These are phyloP conservation scores for Nemania diffusa DNA, from an alignment of 2,329 filamentous ascomycete species.

Conservation along the genomic window DNA sequence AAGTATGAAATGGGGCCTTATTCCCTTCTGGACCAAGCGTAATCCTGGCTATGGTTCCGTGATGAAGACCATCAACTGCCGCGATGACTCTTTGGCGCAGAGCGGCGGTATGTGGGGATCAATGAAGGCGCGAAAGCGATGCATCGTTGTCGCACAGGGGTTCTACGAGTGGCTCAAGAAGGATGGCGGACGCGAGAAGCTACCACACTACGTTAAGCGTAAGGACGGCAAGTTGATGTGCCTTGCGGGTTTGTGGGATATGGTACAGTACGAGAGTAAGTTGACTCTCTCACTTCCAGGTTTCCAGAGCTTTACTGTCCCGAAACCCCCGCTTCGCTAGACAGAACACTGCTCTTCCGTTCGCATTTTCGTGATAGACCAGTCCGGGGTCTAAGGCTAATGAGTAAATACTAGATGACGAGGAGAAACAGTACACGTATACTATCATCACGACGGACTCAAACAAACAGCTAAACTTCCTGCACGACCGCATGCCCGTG, in stretches of 20 bases:
- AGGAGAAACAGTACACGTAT: slow-evolving; percentile 83
- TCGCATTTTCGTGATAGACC: background rate
- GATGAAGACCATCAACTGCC: slow-evolving; percentile 94
- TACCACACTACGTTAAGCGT: slow-evolving; percentile 85
- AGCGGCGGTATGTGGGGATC: slow-evolving; percentile 87
- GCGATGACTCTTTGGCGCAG: slow-evolving; percentile 83
- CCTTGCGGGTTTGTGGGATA: slow-evolving; percentile 93
- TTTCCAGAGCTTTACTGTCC: background rate
- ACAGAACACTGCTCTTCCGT: background rate
- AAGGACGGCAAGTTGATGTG: slow-evolving; percentile 87
- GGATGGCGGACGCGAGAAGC: slow-evolving; percentile 74
- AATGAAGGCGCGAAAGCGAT: slow-evolving; percentile 91
- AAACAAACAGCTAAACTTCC: slow-evolving; percentile 82
- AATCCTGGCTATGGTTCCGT: slow-evolving; percentile 80
- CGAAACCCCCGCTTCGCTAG: background rate
- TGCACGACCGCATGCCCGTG: slow-evolving; percentile 97
- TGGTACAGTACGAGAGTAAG: slow-evolving; percentile 79
- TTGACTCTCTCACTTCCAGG: background rate
- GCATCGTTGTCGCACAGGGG: slow-evolving; percentile 87
- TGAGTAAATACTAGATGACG: slow-evolving; percentile 52
- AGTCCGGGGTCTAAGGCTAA: background rate
- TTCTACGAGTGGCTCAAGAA: slow-evolving; percentile 98
- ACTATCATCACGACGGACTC: slow-evolving; percentile 93
- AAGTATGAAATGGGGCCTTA: slow-evolving; percentile 93
- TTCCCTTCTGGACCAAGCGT: slow-evolving; percentile 93